Evolutionary conservation across 1,139 yeast species (phyloP).

Genomic region (Suhomyces choctaworum): DNA sequence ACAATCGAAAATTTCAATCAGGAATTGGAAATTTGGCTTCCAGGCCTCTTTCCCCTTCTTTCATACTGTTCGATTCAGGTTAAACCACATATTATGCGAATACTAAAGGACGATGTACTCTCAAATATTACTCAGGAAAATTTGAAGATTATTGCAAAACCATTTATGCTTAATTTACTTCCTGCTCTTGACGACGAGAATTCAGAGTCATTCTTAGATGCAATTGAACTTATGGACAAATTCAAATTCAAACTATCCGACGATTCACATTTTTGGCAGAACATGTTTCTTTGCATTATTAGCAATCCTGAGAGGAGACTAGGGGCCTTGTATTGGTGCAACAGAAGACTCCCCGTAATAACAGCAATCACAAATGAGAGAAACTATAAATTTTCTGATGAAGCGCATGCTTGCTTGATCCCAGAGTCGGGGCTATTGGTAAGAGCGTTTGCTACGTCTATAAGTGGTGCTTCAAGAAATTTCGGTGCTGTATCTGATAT

Average conservation of each 20-base stretch:
- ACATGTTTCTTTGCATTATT: constrained; percentile 71
- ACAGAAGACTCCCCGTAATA: constrained; percentile 61
- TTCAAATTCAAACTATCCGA: constrained; percentile 61
- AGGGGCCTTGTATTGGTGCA: constrained; percentile 83
- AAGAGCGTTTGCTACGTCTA: constrained; percentile 70
- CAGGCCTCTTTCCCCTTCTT: constrained; percentile 84
- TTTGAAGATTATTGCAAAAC: constrained; percentile 58
- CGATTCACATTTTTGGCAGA: constrained; percentile 84
- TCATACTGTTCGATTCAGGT: constrained; percentile 87
- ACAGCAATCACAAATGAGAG: constrained; percentile 18
- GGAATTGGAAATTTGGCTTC: constrained; percentile 72
- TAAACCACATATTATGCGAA: constrained; percentile 67
- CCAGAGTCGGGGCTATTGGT: constrained; percentile 82
- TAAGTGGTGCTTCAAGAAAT: constrained; percentile 48
- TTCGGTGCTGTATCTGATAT: constrained; percentile 47
- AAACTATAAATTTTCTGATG: constrained; percentile 40
- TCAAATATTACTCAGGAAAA: constrained; percentile 46
- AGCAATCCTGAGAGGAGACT: constrained; percentile 75
- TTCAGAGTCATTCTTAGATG: constrained; percentile 72
- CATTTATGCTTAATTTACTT: constrained; percentile 69
- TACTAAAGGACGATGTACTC: constrained; percentile 59
- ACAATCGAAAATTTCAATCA: constrained; percentile 51
- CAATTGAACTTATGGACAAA: constrained; percentile 58
- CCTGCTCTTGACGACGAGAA: constrained; percentile 94
- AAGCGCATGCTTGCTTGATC: constrained; percentile 58